Evolutionary conservation across 1,284 basidiomycete genomes (phyloP).

Genomic region (Trichosporon ovoides): DNA sequence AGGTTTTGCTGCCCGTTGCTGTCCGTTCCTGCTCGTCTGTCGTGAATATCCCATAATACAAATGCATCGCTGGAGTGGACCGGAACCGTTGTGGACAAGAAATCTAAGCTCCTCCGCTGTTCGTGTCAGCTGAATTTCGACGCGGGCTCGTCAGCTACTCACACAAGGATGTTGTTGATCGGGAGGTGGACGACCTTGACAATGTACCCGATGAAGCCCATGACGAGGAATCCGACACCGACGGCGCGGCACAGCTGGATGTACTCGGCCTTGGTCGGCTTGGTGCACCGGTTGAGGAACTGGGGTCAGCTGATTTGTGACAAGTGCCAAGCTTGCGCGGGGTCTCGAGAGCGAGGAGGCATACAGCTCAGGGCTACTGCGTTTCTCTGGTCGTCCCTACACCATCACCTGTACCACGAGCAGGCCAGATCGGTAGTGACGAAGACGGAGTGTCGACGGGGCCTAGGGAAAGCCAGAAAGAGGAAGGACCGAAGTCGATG

Average conservation of each 20-base stretch:
- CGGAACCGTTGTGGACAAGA: slow-evolving; percentile 1
- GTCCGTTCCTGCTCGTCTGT: neutral
- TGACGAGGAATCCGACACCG: slow-evolving; percentile 88
- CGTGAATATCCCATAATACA: slow-evolving; percentile 11
- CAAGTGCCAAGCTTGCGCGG: neutral
- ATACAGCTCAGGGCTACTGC: neutral
- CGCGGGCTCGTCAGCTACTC: slow-evolving; percentile 49
- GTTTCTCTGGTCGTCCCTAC: no score
- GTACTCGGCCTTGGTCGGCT: slow-evolving; percentile 93
- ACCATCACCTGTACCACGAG: no score
- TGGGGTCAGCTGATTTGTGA: slow-evolving; percentile 46
- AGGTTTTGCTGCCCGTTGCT: neutral
- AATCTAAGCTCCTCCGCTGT: slow-evolving; percentile 20
- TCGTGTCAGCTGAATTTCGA: neutral
- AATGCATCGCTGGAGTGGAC: slow-evolving; percentile 13
- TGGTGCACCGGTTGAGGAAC: slow-evolving; percentile 96
- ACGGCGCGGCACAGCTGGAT: slow-evolving; percentile 87
- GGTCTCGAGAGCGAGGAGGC: neutral
- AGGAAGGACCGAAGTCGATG: no score
- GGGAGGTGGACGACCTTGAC: slow-evolving; percentile 91
- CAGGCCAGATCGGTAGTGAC: no score
- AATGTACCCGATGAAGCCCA: slow-evolving; percentile 95
- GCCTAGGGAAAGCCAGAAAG: no score
- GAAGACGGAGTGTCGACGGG: no score
- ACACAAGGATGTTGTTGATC: slow-evolving; percentile 95